Percentiles rank a stretch among this genome's conserved stretches.
phyloP scores from a whole-genome alignment of 2,329 filamentous ascomycete genomes.

The Sarocladiaceae sp. region DNA sequence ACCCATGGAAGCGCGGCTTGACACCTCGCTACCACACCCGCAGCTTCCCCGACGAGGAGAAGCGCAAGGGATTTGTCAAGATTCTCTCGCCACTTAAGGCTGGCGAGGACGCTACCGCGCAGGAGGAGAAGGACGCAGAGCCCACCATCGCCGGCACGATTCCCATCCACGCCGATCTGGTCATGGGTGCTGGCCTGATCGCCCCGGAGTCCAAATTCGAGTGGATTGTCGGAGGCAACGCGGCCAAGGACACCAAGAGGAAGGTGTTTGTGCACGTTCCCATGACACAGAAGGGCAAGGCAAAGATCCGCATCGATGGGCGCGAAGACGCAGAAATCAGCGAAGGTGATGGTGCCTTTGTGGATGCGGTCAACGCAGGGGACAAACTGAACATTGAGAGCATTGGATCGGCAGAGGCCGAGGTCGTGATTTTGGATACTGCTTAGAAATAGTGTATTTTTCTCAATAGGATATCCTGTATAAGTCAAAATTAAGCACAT shows the following conservation, averaged over 20 bases:
- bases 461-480: no score
- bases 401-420: constrained; percentile 61
- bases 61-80: constrained; percentile 62
- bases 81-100: constrained; percentile 71
- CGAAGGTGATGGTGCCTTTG: constrained; percentile 78
- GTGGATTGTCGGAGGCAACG: constrained; percentile 63
- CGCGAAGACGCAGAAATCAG: constrained; percentile 56
- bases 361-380: constrained; percentile 57
- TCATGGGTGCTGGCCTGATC: constrained; percentile 74
- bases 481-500: no score
- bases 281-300: constrained; percentile 70
- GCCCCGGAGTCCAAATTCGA: constrained; percentile 57
- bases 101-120: constrained; percentile 53
- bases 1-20: constrained; percentile 68
- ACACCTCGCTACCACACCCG: constrained; percentile 70
- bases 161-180: constrained; percentile 76
- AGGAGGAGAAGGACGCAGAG: constrained; percentile 58
- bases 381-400: constrained; percentile 61
- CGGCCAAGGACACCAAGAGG: constrained; percentile 45
- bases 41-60: constrained; percentile 65
- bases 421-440: constrained; percentile 63
- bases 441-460: constrained; percentile 31
- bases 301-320: constrained; percentile 63
- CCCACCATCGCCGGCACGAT: constrained; percentile 62
- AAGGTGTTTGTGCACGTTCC: constrained; percentile 78